Evolutionary conservation across 2,329 filamentous ascomycete species (phyloP), one percentile per base, ranked within the genome.

Genomic region (Phialocephala sp.): DNA sequence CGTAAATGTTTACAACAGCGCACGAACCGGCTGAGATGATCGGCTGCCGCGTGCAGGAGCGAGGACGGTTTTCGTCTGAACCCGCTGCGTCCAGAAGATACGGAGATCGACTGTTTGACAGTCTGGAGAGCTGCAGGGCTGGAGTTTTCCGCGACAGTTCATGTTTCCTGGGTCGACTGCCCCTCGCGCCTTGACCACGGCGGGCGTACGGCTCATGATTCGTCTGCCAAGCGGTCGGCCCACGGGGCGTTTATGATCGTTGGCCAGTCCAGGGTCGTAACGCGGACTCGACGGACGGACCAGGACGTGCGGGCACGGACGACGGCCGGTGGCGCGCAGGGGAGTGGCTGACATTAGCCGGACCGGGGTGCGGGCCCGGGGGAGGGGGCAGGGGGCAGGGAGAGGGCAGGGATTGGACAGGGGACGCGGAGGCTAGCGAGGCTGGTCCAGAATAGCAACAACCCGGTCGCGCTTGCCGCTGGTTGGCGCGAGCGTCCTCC

Each of bases 61-160:
- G 12, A 35, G 6, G 24, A 15, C 27, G 24, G 32, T 32, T 27
- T 18, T 54, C 50, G 15, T 54, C 50, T 54, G 50, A 54, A 20
- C 50, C 50, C 32, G 24, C 15, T 18, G 50, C 12, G 4, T 54
- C 50, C 24, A 54, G 43, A 18, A 54, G 50, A 32, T 35, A 27
- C 35, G 58, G 45, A 45, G 62, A 64, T 63, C 61, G 35, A 24
- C 56, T 36, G 62, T 64, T 54, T 60, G 43, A 59, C 59, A 27
- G 11, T 45, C 47, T 43, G 56, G 50, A 27, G 50, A 50, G 8
- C 22, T 54, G 24, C 24, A 27, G 11, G 22, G 6, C 22, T 27
- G 20, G 8, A 12, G 11, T 20, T 8, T 8, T 54, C 27, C 50
- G 50, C 27, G 50, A 54, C 50, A 54, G 12, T 54, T 32, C 50